phyloP scores from a whole-genome alignment of 1,284 basidiomycete genomes.

The Ceraceosorus guamensis region DNA sequence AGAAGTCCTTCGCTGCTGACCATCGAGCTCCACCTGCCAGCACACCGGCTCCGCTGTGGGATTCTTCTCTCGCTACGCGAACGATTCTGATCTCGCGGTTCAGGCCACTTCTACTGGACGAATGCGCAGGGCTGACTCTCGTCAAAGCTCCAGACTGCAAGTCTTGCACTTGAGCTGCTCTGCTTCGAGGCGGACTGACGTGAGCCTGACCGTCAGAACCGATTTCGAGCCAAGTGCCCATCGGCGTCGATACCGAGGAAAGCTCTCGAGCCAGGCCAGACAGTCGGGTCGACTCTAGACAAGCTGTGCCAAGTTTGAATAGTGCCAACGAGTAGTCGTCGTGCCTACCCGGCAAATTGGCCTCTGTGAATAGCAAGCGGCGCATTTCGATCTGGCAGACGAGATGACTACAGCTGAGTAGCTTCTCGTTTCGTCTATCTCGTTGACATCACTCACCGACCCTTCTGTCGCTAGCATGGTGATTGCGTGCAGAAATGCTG shows the following conservation, averaged over 20 bases:
- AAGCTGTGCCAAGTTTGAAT: constrained; percentile 41
- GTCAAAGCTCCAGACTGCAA: neutral
- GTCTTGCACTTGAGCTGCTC: neutral
- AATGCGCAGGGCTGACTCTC: neutral
- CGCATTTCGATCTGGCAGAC: constrained; percentile 13
- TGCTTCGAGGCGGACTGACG: constrained; percentile 3
- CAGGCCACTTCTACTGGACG: constrained; percentile 1
- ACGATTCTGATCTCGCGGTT: constrained; percentile 8
- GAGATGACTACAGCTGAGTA: too few relatives aligned
- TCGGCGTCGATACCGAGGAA: constrained; percentile 20
- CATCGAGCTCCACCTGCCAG: constrained; percentile 6
- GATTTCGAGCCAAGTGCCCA: constrained; percentile 37
- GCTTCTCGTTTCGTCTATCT: too few relatives aligned
- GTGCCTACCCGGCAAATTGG: constrained; percentile 23
- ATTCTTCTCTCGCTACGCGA: too few relatives aligned
- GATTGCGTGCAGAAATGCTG: constrained; percentile 30
- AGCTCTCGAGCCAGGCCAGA: constrained; percentile 33
- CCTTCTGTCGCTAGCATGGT: constrained; percentile 35
- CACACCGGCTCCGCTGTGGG: too few relatives aligned
- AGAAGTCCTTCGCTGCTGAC: constrained; percentile 11
- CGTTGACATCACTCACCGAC: neutral
- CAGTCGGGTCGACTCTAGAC: constrained; percentile 39
- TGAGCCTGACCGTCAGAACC: constrained; percentile 3
- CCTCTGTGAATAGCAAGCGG: constrained; percentile 26
- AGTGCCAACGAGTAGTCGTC: constrained; percentile 41